Percentiles rank a stretch among this genome's conserved stretches.
These are phyloP conservation scores for Xylaria scruposa DNA, from an alignment of 495 filamentous ascomycete genomes.

Conservation along the genomic window DNA sequence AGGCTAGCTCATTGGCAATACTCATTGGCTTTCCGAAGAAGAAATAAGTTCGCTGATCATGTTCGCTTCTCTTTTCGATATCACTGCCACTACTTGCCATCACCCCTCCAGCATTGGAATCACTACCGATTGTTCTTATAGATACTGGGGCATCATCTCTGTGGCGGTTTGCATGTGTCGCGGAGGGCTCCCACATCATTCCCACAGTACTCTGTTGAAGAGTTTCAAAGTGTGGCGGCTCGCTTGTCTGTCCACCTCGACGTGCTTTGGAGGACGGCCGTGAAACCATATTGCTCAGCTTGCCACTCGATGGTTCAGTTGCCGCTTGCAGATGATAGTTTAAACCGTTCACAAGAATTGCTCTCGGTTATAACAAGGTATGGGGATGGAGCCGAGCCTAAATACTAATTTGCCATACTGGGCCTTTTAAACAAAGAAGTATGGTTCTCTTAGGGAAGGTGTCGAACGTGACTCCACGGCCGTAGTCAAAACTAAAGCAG, in stretches of 20 bases:
- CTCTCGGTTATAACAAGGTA: not conserved
- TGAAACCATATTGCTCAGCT: not conserved
- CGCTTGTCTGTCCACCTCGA: not conserved
- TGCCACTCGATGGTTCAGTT: not conserved
- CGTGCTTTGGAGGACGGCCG: not conserved
- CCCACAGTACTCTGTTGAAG: not conserved
- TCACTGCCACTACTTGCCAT: slow-evolving; percentile 33
- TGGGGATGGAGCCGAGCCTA: not conserved
- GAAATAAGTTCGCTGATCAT: slow-evolving; percentile 32
- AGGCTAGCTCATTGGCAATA: slow-evolving; percentile 36
- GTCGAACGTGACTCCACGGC: slow-evolving; percentile 21
- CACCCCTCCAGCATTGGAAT: slow-evolving; percentile 1
- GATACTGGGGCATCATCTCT: not conserved
- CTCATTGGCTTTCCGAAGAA: slow-evolving; percentile 40
- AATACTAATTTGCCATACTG: not conserved
- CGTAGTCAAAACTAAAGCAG: slow-evolving; percentile 18
- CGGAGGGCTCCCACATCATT: not conserved
- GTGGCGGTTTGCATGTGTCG: not conserved
- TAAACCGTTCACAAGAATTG: not conserved
- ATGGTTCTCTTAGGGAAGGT: not conserved
- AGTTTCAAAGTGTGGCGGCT: not conserved
- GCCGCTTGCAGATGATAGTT: not conserved
- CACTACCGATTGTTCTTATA: not conserved
- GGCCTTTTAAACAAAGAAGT: not conserved
- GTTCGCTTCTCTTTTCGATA: slow-evolving; percentile 30